Base-by-base conservation (phyloP, 176 grass and related monocot species). In the Calamus simplicifolius region DNA sequence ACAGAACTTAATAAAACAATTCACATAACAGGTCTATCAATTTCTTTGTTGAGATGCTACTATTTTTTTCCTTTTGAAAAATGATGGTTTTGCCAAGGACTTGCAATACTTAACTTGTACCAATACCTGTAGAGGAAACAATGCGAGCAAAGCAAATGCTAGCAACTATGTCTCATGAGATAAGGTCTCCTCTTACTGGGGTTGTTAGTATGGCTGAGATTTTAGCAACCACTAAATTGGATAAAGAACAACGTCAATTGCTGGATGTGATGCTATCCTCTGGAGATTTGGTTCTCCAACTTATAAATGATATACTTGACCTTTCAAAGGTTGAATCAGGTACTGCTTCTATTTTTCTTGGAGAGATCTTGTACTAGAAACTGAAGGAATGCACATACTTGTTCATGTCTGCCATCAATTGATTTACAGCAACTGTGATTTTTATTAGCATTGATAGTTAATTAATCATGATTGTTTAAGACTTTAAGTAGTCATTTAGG, bases 251-350 rank as follows among this genome's bases (percentile, higher is more conserved):
- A 67, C 69, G 76, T 60, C 86, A 95, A 56, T 73, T 95, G 59
- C 63, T 95, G 54, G 83, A 95, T 74, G 90, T 95, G 70, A 95
- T 95, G 86, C 58, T 90, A 70, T 95, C 90, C 35, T 95, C 90
- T 73, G 90, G 90, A 77, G 90, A 95, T 73, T 86, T 95, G 48
- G 82, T 95, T 80, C 64, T 95, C 70, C 86, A 90, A 68, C 60
- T 95, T 64, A 95, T 95, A 48, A 95, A 95, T 70, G 90, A 95
- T 63, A 95, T 95, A 58, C 90, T 95, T 76, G 90, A 95, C 76
- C 83, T 95, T 75, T 95, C 90, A 18, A 95, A 95, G 82, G 90
- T 89, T 49, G 90, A 95, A 52, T 95, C 86, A 89, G 90, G 90
- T 95, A 89, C 29, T 29, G 16, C 30, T 55, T 61, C 26, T 7